Conservation (phyloP, 1,284 basidiomycete genomes). For the Hortiboletus rubellus region DNA sequence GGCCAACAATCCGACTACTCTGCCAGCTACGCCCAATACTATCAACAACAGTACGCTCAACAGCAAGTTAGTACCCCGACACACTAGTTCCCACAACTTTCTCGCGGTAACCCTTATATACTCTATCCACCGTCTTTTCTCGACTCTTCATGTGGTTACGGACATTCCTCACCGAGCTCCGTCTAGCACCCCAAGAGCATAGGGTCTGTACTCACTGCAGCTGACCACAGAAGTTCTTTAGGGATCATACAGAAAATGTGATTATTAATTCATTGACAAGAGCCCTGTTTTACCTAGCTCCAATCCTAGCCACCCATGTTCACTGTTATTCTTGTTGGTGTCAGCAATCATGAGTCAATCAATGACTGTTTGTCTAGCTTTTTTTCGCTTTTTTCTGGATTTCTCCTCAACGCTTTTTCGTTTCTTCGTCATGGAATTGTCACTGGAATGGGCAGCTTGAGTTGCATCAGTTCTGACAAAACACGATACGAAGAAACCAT, state of each 20-base stretch:
- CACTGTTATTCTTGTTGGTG: neutral
- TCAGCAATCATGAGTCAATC: conserved; percentile 2
- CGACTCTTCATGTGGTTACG: conserved; percentile 16
- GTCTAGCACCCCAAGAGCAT: conserved; percentile 28
- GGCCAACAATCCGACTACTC: conserved; percentile 65
- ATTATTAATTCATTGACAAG: conserved; percentile 34
- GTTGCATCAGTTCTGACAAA: conserved; percentile 50
- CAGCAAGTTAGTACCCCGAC: conserved; percentile 59
- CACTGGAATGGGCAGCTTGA: neutral
- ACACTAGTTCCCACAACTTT: conserved; percentile 34
- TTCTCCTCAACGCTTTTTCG: neutral
- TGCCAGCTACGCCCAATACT: conserved; percentile 76
- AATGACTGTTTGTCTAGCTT: neutral
- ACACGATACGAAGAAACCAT: conserved; percentile 94
- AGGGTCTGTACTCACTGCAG: conserved; percentile 39
- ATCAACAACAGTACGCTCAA: conserved; percentile 78
- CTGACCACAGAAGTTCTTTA: conserved; percentile 39
- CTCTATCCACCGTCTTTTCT: conserved; percentile 9
- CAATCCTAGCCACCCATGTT: conserved; percentile 15
- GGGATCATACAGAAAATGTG: conserved; percentile 32
- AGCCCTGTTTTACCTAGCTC: conserved; percentile 27
- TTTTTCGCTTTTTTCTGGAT: conserved; percentile 15
- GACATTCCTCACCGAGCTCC: conserved; percentile 22
- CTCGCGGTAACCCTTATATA: conserved; percentile 29
- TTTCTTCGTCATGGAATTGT: conserved; percentile 21